These are phyloP conservation scores for Saccharomyces kudriavzevii DNA, from an alignment of 805 yeast species.

Conservation along the genomic window DNA sequence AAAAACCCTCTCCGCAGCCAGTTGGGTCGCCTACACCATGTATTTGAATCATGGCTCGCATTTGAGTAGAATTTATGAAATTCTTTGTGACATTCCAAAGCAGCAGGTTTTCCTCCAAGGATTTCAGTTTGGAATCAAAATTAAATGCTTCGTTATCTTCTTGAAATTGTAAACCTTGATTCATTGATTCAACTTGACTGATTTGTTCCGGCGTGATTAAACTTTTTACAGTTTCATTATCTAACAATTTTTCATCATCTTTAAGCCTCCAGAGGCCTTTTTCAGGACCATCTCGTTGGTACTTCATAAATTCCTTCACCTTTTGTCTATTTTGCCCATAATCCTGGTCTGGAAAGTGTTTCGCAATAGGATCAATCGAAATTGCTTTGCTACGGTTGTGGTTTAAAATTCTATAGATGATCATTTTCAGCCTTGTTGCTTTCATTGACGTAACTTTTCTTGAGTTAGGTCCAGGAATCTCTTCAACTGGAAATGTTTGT, in stretches of 20 bases:
- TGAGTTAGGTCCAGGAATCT: conserved; percentile 95
- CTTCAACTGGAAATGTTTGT: conserved; percentile 85
- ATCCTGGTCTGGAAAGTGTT: conserved; percentile 92
- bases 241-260: conserved; percentile 55
- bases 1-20: conserved; percentile 81
- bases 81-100: conserved; percentile 94
- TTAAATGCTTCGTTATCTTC: conserved; percentile 67
- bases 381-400: conserved; percentile 65
- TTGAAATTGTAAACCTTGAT: conserved; percentile 78
- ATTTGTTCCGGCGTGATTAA: conserved; percentile 91
- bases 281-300: conserved; percentile 86
- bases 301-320: conserved; percentile 95
- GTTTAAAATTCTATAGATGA: conserved; percentile 81
- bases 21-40: conserved; percentile 95
- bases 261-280: conserved; percentile 93
- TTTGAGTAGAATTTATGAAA: conserved; percentile 88
- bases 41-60: conserved; percentile 91
- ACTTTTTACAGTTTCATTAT: conserved; percentile 65
- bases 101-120: conserved; percentile 75
- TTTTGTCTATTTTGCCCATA: conserved; percentile 96
- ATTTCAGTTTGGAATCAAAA: conserved; percentile 42
- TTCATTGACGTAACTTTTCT: conserved; percentile 90
- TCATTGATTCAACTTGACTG: conserved; percentile 82
- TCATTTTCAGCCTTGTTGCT: conserved; percentile 86
- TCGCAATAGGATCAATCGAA: conserved; percentile 77